Conservation (phyloP, 148 eudicot species). For the Selenicereus undatus region DNA sequence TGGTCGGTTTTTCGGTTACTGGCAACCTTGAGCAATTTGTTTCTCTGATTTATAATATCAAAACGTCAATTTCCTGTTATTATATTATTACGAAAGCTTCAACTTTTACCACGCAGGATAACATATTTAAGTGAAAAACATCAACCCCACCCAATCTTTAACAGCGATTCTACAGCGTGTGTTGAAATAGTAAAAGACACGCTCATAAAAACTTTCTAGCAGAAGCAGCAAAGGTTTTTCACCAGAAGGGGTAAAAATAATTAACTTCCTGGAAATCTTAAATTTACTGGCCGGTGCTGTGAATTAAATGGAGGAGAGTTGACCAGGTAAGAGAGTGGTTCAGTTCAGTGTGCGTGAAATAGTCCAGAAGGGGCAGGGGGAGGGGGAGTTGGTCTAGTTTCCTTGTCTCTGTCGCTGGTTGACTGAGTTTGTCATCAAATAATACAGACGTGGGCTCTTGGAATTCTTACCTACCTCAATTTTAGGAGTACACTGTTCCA, state of each 20-base stretch:
- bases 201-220: too few species aligned
- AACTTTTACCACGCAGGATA: too few species aligned
- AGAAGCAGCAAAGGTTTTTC: too few species aligned
- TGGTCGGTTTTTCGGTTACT: slow-evolving; percentile 18
- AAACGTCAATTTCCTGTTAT: not conserved
- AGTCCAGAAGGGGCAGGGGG: too few species aligned
- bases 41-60: not conserved
- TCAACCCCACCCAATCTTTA: too few species aligned
- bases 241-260: too few species aligned
- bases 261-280: too few species aligned
- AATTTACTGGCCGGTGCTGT: not conserved
- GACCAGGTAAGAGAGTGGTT: not conserved
- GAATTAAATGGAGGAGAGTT: not conserved
- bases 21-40: not conserved
- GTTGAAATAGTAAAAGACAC: too few species aligned
- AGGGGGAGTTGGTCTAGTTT: not conserved
- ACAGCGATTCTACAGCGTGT: too few species aligned
- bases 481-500: not conserved
- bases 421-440: not conserved
- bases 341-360: not conserved
- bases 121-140: too few species aligned
- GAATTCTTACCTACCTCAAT: slow-evolving; percentile 9
- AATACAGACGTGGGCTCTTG: not conserved
- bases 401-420: slow-evolving; percentile 8
- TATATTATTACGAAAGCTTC: too few species aligned